phyloP scores from a whole-genome alignment of 441 rosid genomes.

The Hura crepitans region DNA sequence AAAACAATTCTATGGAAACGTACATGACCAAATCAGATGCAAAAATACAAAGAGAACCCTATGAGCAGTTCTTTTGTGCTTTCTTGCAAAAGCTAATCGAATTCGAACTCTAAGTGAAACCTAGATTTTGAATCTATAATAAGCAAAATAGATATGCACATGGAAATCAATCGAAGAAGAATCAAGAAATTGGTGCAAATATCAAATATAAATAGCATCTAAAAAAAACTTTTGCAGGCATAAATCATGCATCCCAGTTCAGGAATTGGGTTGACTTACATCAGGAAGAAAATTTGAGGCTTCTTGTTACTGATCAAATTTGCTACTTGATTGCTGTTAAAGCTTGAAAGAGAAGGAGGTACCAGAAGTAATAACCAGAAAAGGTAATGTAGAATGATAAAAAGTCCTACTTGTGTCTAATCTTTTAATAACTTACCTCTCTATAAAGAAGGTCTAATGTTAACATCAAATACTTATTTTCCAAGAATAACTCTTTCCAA shows the following conservation, averaged over 20 bases:
- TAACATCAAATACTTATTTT: conserved; percentile 19
- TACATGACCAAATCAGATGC: neutral
- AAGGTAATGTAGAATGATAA: conserved; percentile 9
- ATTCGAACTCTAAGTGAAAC: neutral
- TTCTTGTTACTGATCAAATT: conserved; percentile 18
- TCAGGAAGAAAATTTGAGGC: conserved; percentile 19
- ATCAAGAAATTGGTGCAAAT: neutral
- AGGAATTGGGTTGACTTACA: conserved; percentile 29
- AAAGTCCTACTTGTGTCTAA: conserved; percentile 15
- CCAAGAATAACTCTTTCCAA: conserved; percentile 3
- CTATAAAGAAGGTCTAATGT: neutral
- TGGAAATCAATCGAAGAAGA: neutral
- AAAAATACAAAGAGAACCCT: neutral
- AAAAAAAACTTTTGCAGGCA: neutral
- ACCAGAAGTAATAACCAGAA: conserved; percentile 13
- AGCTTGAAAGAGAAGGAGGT: conserved; percentile 10
- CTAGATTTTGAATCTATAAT: neutral
- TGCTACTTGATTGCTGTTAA: conserved; percentile 14
- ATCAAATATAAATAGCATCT: neutral
- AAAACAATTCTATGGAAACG: neutral
- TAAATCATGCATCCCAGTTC: neutral
- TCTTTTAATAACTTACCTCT: neutral
- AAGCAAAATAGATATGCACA: neutral
- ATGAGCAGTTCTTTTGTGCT: neutral
- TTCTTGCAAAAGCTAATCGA: neutral